These are phyloP conservation scores for Turnera subulata DNA, from an alignment of 345 rosid species.

Conservation along the genomic window DNA sequence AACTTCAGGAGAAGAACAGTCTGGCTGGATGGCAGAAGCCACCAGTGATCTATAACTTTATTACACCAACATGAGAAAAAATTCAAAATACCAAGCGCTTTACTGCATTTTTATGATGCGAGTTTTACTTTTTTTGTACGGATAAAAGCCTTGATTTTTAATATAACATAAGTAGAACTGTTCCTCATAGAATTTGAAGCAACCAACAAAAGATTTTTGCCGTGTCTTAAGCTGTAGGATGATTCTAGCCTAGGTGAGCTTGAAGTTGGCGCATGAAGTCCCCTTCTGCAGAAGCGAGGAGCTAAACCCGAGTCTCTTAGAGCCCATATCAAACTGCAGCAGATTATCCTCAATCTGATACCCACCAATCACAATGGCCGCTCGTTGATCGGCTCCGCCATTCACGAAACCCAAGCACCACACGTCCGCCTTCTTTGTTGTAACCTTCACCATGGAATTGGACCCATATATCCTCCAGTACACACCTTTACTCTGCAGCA, in stretches of 20 bases:
- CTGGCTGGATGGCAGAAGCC: too few species aligned
- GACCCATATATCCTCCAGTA: not conserved
- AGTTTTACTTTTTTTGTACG: too few species aligned
- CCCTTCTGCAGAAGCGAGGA: not conserved
- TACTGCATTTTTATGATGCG: not conserved
- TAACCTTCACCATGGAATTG: not conserved
- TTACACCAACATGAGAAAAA: too few species aligned
- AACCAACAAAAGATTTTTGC: not conserved
- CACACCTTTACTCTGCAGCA: not conserved
- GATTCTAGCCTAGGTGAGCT: not conserved
- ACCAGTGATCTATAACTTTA: too few species aligned
- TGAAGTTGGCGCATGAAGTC: constrained; percentile 8
- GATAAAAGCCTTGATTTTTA: too few species aligned
- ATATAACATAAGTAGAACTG: too few species aligned
- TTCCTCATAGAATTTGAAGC: not conserved
- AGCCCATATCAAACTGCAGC: constrained; percentile 5
- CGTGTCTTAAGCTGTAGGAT: not conserved
- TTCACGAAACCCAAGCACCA: constrained; percentile 9
- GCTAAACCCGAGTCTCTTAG: not conserved
- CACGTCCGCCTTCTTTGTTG: not conserved
- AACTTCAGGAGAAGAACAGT: too few species aligned
- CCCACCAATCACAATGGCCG: constrained; percentile 11
- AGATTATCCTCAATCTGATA: too few species aligned
- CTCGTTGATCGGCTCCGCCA: not conserved
- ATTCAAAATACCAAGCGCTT: not conserved